phyloP scores from a whole-genome alignment of 164 flowering plant species.

The Cinnamomum micranthum region DNA sequence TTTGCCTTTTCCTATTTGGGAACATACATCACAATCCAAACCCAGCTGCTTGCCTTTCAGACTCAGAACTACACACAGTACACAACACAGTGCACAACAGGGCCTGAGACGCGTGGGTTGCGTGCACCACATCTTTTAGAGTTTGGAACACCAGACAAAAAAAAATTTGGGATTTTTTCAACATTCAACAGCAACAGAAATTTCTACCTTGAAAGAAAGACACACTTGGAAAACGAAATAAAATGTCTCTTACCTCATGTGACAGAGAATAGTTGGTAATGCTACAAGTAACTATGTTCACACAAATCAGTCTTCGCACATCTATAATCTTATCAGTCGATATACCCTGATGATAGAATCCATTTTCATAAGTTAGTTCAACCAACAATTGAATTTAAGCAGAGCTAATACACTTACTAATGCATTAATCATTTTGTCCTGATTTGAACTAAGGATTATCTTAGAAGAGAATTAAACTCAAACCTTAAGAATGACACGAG shows the following conservation, averaged over 20 bases:
- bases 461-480: conserved; percentile 2
- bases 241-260: conserved; percentile 61
- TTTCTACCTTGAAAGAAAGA: neutral
- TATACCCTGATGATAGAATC: conserved; percentile 60
- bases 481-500: conserved; percentile 75
- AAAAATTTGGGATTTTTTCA: neutral
- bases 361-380: neutral
- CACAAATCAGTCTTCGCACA: conserved; percentile 71
- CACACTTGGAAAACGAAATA: neutral
- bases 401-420: neutral
- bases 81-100: neutral
- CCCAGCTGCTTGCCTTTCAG: neutral
- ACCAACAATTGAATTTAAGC: neutral
- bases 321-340: conserved; percentile 94
- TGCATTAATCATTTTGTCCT: neutral
- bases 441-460: too few species aligned
- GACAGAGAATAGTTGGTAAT: conserved; percentile 76
- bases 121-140: neutral
- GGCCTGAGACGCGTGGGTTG: neutral
- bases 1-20: too few species aligned
- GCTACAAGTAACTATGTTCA: conserved; percentile 62
- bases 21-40: too few species aligned
- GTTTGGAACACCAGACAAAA: neutral
- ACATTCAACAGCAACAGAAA: neutral
- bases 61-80: neutral